Base-by-base conservation (phyloP, 2,329 filamentous ascomycete genomes). In the Trichoderma cornu-damae region DNA sequence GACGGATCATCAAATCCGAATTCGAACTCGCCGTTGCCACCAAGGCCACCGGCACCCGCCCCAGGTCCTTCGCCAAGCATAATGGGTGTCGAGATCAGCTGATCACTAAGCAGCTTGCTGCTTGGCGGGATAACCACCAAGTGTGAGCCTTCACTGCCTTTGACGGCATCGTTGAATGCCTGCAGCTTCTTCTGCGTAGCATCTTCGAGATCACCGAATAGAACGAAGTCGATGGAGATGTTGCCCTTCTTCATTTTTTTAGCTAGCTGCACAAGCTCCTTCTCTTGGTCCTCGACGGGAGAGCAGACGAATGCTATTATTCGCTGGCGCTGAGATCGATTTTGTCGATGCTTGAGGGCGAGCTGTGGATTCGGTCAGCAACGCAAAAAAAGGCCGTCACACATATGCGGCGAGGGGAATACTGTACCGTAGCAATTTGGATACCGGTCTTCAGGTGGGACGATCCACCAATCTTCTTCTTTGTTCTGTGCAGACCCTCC, bases 241-340 rank as follows among this genome's bases (percentile, higher is more conserved):
- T 89, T 93, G 73, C 87, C 88, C 82, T 99, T 99, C 85, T 97
- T 97, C 91, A 97, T 95, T 78, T 94, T 95, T 79, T 94, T 96
- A 43, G 94, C 92, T 28, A 99, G 82, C 69, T 90, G 89, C 61
- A 92, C 83, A 50, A 99, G 84, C 54, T 88, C 85, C 77, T 94
- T 94, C 73, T 96, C 89, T 62, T 90, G 87, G 69, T 99, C 94
- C 61, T 86, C 82, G 68, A 97, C 87, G 26, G 92, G 89, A 40
- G 91, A 96, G 81, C 94, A 99, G 62, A 92, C 88, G 73, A 99
- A 96, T 60, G 95, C 91, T 74, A 99, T 88, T 79, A 99, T 96
- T 64, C 94, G 89, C 80, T 96, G 92, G 66, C 90, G 86, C 76
- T 97, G 94, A 48, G 90, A 90, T 75, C 96, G 96, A 78, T 99